phyloP scores from a whole-genome alignment of 495 filamentous ascomycete genomes.

The Daldinia loculata region DNA sequence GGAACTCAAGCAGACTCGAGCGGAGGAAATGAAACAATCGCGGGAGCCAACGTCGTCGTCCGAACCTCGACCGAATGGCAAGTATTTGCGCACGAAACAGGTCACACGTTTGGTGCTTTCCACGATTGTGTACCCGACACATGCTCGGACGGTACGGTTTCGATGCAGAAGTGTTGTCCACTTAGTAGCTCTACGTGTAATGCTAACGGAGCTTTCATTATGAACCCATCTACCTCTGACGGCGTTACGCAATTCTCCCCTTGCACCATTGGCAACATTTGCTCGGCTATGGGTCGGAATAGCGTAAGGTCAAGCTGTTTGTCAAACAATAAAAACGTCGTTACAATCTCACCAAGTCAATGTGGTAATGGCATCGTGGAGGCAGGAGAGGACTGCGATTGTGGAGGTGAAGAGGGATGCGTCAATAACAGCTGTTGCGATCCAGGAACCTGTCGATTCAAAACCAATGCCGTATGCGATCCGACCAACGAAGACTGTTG shows the following conservation, averaged over 20 bases:
- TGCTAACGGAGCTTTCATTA: slow-evolving; percentile 82
- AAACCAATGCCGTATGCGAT: slow-evolving; percentile 78
- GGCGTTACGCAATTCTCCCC: slow-evolving; percentile 81
- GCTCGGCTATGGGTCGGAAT: slow-evolving; percentile 84
- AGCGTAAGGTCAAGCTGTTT: slow-evolving; percentile 81
- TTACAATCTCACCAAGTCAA: slow-evolving; percentile 84
- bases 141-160: slow-evolving; percentile 68
- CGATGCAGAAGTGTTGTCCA: slow-evolving; percentile 86
- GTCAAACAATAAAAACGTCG: slow-evolving; percentile 80
- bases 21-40: slow-evolving; percentile 70
- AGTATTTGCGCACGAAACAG: slow-evolving; percentile 94
- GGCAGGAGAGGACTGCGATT: slow-evolving; percentile 93
- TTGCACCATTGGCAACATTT: slow-evolving; percentile 93
- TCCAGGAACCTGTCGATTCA: slow-evolving; percentile 88
- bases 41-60: slow-evolving; percentile 89
- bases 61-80: slow-evolving; percentile 89
- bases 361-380: slow-evolving; percentile 99
- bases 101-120: slow-evolving; percentile 95
- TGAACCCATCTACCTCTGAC: slow-evolving; percentile 87
- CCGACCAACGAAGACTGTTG: slow-evolving; percentile 94
- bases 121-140: slow-evolving; percentile 82
- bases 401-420: slow-evolving; percentile 79
- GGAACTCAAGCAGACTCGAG: slow-evolving; percentile 48
- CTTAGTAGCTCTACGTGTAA: slow-evolving; percentile 73
- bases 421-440: slow-evolving; percentile 83